phyloP scores from a whole-genome alignment of 2,329 filamentous ascomycete genomes.

The Xylaria sp. region DNA sequence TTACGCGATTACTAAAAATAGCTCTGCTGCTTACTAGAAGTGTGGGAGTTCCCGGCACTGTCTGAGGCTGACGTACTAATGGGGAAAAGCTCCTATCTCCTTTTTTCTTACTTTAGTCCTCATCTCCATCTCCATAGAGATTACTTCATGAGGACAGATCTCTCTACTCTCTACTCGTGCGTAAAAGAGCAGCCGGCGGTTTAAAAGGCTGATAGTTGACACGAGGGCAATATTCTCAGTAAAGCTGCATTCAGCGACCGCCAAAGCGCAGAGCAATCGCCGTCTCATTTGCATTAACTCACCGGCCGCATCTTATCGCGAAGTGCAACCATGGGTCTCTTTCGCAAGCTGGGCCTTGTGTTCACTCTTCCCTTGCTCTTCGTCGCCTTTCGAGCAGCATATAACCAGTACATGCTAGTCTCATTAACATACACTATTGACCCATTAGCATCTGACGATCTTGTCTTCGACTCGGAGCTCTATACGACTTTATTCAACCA shows the following conservation, averaged over 20 bases:
- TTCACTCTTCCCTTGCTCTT: slow-evolving; percentile 29
- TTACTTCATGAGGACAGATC: slow-evolving; percentile 36
- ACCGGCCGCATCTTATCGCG: slow-evolving; percentile 10
- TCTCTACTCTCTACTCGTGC: slow-evolving; percentile 17
- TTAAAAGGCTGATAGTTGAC: background rate
- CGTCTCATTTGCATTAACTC: slow-evolving; percentile 1
- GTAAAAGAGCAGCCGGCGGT: background rate
- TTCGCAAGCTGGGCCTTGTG: slow-evolving; percentile 35
- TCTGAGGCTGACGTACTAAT: slow-evolving; percentile 31
- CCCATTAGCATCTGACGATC: slow-evolving; percentile 33
- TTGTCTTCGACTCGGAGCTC: slow-evolving; percentile 36
- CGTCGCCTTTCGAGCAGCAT: slow-evolving; percentile 24
- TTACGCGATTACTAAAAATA: slow-evolving; percentile 38
- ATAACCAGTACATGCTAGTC: slow-evolving; percentile 34
- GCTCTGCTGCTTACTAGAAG: slow-evolving; percentile 35
- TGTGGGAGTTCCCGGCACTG: slow-evolving; percentile 5
- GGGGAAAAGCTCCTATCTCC: slow-evolving; percentile 20
- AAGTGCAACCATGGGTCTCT: slow-evolving; percentile 30
- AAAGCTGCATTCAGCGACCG: background rate
- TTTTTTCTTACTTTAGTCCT: slow-evolving; percentile 34
- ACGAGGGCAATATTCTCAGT: background rate
- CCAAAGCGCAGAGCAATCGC: background rate
- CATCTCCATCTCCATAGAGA: slow-evolving; percentile 19
- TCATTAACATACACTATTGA: slow-evolving; percentile 36
- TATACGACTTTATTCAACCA: slow-evolving; percentile 37